These are phyloP conservation scores for Nyctanthes arbortristis DNA, from an alignment of 257 asterid genomes.

Conservation along the genomic window DNA sequence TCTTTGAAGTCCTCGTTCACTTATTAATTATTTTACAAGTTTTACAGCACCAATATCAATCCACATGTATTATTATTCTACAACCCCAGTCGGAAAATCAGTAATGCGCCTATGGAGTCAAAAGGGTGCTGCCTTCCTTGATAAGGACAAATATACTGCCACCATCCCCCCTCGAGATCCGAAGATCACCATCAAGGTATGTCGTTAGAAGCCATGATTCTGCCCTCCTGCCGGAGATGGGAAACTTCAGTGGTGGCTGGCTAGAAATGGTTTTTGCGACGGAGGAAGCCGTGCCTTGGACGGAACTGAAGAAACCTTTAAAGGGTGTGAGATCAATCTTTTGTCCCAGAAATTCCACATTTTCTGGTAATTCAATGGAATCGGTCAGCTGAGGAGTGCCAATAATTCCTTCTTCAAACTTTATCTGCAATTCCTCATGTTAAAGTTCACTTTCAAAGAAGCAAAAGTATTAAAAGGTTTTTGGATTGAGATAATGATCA, in stretches of 20 bases:
- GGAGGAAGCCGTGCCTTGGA: slow-evolving; percentile 84
- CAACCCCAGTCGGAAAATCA: background rate
- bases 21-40: background rate
- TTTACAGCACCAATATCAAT: background rate
- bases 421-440: slow-evolving; percentile 66
- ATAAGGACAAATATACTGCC: slow-evolving; percentile 86
- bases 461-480: too few species aligned
- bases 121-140: slow-evolving; percentile 71
- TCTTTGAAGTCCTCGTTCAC: background rate
- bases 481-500: background rate
- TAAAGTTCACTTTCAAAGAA: too few species aligned
- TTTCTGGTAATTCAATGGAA: slow-evolving; percentile 78
- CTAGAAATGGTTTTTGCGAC: slow-evolving; percentile 77
- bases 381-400: slow-evolving; percentile 97
- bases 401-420: slow-evolving; percentile 77
- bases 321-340: slow-evolving; percentile 83
- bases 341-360: slow-evolving; percentile 74
- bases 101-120: slow-evolving; percentile 35
- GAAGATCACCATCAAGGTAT: slow-evolving; percentile 79
- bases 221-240: slow-evolving; percentile 50
- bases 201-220: slow-evolving; percentile 96
- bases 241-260: slow-evolving; percentile 79
- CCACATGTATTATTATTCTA: background rate
- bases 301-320: slow-evolving; percentile 73
- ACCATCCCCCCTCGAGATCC: slow-evolving; percentile 89